Percentiles rank a stretch among this genome's conserved stretches.
phyloP scores from a whole-genome alignment of 2,329 filamentous ascomycete genomes.

The Blastomyces percursus region DNA sequence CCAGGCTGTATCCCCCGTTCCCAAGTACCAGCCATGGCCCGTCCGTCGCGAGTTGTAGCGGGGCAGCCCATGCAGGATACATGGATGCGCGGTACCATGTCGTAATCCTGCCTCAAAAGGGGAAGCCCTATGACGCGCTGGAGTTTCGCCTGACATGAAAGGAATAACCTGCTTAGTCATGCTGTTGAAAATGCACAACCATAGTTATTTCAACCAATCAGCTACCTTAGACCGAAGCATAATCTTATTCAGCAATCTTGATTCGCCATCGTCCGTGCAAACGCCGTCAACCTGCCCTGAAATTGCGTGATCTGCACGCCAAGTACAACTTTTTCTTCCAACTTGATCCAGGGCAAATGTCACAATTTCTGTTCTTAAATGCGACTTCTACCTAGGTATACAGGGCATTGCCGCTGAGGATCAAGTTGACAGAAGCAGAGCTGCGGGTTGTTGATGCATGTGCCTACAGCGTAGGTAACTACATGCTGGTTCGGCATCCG shows the following conservation, averaged over 20 bases:
- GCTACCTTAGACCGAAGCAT: not conserved
- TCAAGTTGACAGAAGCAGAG: not conserved
- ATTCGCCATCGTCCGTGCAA: not conserved
- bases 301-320: slow-evolving; percentile 5
- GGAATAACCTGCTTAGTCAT: not conserved
- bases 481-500: no score
- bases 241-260: not conserved
- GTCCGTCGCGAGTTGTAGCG: not conserved
- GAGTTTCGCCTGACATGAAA: not conserved
- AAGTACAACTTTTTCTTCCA: not conserved
- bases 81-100: not conserved
- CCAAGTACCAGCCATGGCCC: not conserved
- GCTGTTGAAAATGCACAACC: not conserved
- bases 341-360: not conserved
- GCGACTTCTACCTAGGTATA: no score
- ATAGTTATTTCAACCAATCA: not conserved
- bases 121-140: not conserved
- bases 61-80: not conserved
- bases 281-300: not conserved
- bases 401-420: not conserved
- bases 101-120: not conserved
- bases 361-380: not conserved
- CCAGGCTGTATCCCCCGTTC: not conserved
- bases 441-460: no score
- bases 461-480: no score